Conservation (phyloP, 768 basidiomycete genomes). For the Kwoniella mangroviensis region DNA sequence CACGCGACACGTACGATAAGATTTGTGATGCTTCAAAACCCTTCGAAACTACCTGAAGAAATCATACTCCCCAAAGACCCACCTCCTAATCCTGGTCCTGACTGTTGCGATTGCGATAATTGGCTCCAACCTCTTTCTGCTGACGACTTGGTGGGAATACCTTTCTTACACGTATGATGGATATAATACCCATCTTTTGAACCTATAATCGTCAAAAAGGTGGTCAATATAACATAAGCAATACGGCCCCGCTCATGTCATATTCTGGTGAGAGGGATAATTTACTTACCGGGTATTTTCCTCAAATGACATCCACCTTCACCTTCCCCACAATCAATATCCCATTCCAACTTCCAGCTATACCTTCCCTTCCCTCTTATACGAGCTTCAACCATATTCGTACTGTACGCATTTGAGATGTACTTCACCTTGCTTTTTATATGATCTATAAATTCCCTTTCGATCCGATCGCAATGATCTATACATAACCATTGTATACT, state of each 20-base stretch:
- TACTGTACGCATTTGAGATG: slow-evolving; percentile 27
- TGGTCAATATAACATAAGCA: too few relatives aligned
- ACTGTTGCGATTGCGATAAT: neutral
- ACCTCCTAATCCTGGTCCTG: neutral
- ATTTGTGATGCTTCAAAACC: neutral
- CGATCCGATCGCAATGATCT: slow-evolving; percentile 47
- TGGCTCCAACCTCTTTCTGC: slow-evolving; percentile 10
- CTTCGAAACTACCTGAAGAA: slow-evolving; percentile 5
- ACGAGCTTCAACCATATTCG: slow-evolving; percentile 28
- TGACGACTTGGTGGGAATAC: neutral
- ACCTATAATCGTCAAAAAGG: neutral
- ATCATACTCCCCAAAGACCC: slow-evolving; percentile 12
- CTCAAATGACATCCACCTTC: slow-evolving; percentile 11
- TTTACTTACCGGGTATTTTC: slow-evolving; percentile 19
- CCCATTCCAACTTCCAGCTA: slow-evolving; percentile 34
- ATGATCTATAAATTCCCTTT: slow-evolving; percentile 9
- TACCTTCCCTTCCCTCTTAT: slow-evolving; percentile 39
- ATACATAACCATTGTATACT: slow-evolving; percentile 43
- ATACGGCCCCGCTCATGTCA: too few relatives aligned
- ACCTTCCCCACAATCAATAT: slow-evolving; percentile 20
- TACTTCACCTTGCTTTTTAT: slow-evolving; percentile 28
- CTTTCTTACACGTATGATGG: slow-evolving; percentile 19
- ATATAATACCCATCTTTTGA: slow-evolving; percentile 20
- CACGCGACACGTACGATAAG: neutral
- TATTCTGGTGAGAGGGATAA: too few relatives aligned